These are phyloP conservation scores for Dictyophora rubrovolvata DNA, from an alignment of 768 basidiomycete genomes.

Conservation along the genomic window DNA sequence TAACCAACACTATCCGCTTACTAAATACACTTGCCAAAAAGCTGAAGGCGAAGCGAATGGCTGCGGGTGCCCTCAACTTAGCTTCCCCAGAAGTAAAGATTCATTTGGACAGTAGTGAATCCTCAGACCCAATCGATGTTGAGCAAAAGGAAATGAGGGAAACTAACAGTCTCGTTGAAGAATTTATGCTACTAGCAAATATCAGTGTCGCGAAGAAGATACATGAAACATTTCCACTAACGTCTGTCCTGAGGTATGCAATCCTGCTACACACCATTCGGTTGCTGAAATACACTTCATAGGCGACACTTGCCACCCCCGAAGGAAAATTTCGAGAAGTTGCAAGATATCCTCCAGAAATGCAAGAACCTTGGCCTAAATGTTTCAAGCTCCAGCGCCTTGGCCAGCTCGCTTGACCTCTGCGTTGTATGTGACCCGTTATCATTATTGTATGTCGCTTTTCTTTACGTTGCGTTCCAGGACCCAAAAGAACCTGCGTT, in stretches of 20 bases:
- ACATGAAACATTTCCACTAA: constrained; percentile 90
- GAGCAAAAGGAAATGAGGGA: constrained; percentile 89
- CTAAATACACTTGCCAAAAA: constrained; percentile 82
- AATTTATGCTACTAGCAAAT: constrained; percentile 98
- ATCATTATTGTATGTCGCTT: background rate
- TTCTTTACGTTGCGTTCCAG: constrained; percentile 27
- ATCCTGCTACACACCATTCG: background rate
- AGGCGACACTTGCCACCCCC: constrained; percentile 92
- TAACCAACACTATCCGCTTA: constrained; percentile 79
- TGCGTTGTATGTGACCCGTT: constrained; percentile 54
- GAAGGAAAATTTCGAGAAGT: constrained; percentile 85
- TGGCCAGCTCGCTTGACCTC: constrained; percentile 79
- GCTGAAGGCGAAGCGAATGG: constrained; percentile 79
- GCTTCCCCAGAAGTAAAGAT: constrained; percentile 99
- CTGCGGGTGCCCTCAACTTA: constrained; percentile 92
- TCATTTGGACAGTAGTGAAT: constrained; percentile 85
- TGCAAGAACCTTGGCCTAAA: constrained; percentile 76
- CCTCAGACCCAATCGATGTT: constrained; percentile 92
- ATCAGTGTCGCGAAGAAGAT: constrained; percentile 88
- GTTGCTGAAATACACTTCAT: background rate
- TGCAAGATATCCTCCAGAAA: constrained; percentile 86
- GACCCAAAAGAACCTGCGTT: constrained; percentile 80
- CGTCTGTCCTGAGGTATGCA: constrained; percentile 75
- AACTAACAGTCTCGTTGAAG: constrained; percentile 95
- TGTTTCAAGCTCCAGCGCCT: constrained; percentile 81